These are phyloP conservation scores for Umbelopsis sp. DNA, from an alignment of 192 early-diverging fungal species.

Conservation along the genomic window DNA sequence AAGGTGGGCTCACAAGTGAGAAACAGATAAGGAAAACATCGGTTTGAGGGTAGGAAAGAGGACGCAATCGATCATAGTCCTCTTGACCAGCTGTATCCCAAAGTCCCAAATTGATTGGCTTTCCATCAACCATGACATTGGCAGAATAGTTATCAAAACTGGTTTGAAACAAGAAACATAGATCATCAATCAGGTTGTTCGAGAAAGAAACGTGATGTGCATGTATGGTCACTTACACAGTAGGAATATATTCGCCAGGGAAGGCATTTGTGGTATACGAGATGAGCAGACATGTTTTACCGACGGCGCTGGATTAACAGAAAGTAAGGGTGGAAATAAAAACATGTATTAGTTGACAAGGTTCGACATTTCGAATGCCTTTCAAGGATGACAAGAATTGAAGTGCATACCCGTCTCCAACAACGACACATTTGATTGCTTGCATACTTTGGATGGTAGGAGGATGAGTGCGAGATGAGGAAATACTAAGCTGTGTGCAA, in stretches of 20 bases:
- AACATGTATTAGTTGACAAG: neutral
- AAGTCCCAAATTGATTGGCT: slow-evolving; percentile 89
- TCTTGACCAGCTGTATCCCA: slow-evolving; percentile 97
- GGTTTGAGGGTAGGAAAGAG: slow-evolving; percentile 92
- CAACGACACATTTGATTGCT: slow-evolving; percentile 41
- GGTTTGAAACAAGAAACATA: slow-evolving; percentile 66
- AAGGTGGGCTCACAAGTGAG: slow-evolving; percentile 35
- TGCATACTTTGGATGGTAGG: slow-evolving; percentile 29
- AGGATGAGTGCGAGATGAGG: slow-evolving; percentile 23
- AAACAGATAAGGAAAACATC: slow-evolving; percentile 35
- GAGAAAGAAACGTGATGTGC: slow-evolving; percentile 24
- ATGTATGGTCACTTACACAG: slow-evolving; percentile 78
- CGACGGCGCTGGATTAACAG: slow-evolving; percentile 73
- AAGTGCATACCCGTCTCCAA: slow-evolving; percentile 35
- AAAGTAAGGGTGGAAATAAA: neutral
- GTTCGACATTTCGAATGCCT: neutral
- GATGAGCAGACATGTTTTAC: slow-evolving; percentile 97
- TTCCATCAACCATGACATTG: slow-evolving; percentile 94
- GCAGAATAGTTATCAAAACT: slow-evolving; percentile 93
- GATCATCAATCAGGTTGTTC: slow-evolving; percentile 94
- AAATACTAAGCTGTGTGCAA: slow-evolving; percentile 15
- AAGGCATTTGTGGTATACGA: slow-evolving; percentile 99
- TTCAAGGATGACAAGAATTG: neutral
- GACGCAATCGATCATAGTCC: slow-evolving; percentile 91
- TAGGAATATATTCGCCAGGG: slow-evolving; percentile 99